Base-by-base conservation (phyloP, 1,139 yeast genomes). In the Taphrina flavorubra region DNA sequence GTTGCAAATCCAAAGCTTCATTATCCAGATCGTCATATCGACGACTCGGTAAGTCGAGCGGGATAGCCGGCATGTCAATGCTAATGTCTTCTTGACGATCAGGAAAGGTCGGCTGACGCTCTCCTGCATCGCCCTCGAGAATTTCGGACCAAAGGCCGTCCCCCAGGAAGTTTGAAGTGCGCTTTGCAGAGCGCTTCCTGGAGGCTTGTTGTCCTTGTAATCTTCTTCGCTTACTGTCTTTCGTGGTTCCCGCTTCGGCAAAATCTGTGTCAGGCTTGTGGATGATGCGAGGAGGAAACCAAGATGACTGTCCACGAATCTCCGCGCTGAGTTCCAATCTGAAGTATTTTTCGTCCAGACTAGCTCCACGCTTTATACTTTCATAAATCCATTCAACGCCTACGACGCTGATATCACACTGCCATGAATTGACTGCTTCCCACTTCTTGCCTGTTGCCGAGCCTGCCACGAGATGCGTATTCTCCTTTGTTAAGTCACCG, bases 371-470 rank as follows among this genome's bases (percentile, higher is more conserved):
- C 57, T 59, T 31, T 20, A 70, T 34, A 49, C 70, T 65, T 18
- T 56, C 69, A 37, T 67, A 60, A 31, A 92, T 77, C 95, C 96
- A 92, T 65, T 84, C 78, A 0, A 95, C 94, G 75, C 89, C 92
- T 2, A 90, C 85, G 0, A 87, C 83, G 0, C 90, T 88, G 2
- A 87, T 84, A 6, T 81, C 81, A 36, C 39, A 40, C 13, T 63
- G 51, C 92, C 94, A 88, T 74, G 86, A 86, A 7, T 81, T 70
- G 0, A 94, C 92, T 76, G 84, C 87, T 39, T 79, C 80, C 74
- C 82, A 88, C 71, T 95, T 80, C 70, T 83, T 84, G 0, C 97
- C 96, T 20, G 78, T 74, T 39, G 79, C 78, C 60, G 82, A 86
- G 20, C 86, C 81, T 4, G 86, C 82, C 0, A 87, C 81, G 1